These are phyloP conservation scores for Volutella citrinella DNA, from an alignment of 2,329 filamentous ascomycete genomes.

Conservation along the genomic window DNA sequence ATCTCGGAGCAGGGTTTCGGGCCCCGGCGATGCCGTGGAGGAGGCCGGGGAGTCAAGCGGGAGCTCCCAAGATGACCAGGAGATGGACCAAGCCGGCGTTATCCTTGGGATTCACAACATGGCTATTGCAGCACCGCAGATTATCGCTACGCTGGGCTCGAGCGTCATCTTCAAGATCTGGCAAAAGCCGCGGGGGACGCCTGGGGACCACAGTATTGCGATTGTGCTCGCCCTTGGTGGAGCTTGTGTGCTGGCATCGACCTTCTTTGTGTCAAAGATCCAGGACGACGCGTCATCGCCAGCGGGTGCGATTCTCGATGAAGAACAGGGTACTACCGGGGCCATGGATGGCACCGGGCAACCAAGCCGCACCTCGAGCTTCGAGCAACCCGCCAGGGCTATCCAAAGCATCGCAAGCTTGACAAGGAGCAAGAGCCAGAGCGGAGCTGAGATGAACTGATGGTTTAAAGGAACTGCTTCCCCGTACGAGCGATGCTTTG, in stretches of 20 bases:
- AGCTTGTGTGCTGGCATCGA: conserved; percentile 71
- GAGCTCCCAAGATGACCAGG: conserved; percentile 45
- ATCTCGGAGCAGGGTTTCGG: conserved; percentile 18
- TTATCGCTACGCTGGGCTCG: conserved; percentile 81
- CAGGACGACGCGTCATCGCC: conserved; percentile 53
- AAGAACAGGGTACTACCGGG: conserved; percentile 43
- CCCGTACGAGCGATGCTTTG: too few species aligned
- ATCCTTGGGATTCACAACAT: conserved; percentile 96
- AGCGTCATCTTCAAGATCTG: conserved; percentile 80
- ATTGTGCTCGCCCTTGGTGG: conserved; percentile 86
- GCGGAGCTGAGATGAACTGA: conserved; percentile 39
- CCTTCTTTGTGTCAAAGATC: conserved; percentile 67
- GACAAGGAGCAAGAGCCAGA: conserved; percentile 49
- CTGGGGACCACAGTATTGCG: conserved; percentile 82
- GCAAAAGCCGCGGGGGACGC: conserved; percentile 81
- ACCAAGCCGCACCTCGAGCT: conserved; percentile 37
- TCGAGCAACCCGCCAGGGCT: conserved; percentile 39
- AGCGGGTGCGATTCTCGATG: conserved; percentile 36
- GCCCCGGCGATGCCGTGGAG: conserved; percentile 10
- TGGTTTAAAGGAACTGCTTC: too few species aligned
- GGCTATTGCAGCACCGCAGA: conserved; percentile 86
- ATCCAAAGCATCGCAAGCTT: conserved; percentile 45
- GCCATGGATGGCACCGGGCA: conserved; percentile 18
- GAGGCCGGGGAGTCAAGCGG: conserved; percentile 14
- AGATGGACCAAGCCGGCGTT: conserved; percentile 77